Evolutionary conservation across 768 basidiomycete species (phyloP).

Genomic region (Pulveroboletus ravenelii): DNA sequence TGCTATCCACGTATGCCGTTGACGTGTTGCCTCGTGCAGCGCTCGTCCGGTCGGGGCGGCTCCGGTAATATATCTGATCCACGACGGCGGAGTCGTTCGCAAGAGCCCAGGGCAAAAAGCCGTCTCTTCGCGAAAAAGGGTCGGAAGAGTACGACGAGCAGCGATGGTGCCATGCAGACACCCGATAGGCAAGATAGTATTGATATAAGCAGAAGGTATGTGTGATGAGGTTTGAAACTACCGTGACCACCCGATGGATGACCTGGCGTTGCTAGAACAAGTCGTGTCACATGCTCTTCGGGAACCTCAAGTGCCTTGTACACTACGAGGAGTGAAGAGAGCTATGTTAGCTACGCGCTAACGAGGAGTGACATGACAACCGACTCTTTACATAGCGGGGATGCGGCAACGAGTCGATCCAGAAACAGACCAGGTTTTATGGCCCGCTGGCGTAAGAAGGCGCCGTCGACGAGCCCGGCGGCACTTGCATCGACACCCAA

Average conservation of each 20-base stretch:
- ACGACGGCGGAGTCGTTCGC: constrained; percentile 8
- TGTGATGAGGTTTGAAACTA: not conserved
- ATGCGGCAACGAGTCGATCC: not conserved
- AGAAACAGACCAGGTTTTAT: not conserved
- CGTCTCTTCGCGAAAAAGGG: constrained; percentile 15
- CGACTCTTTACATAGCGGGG: constrained; percentile 1
- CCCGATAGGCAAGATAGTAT: not conserved
- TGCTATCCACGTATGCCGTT: not conserved
- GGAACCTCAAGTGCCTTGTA: constrained; percentile 1
- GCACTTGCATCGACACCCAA: not conserved
- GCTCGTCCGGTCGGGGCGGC: constrained; percentile 26
- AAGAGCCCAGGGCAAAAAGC: constrained; percentile 1
- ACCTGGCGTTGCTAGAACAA: constrained; percentile 4
- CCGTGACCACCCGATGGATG: not conserved
- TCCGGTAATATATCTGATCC: constrained; percentile 22
- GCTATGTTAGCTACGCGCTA: not conserved
- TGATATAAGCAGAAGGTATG: constrained; percentile 9
- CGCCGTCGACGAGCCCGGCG: not conserved
- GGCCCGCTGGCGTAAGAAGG: not conserved
- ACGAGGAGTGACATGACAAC: not conserved
- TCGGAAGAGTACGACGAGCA: not conserved
- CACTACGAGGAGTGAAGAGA: not conserved
- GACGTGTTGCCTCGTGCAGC: constrained; percentile 6
- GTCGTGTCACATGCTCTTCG: constrained; percentile 12
- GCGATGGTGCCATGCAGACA: not conserved